A percentile compares a stretch with the other conserved stretches of the same genome.
Evolutionary conservation across 176 grass and related monocot species (phyloP).

Genomic region (Aegilops umbellulata): DNA sequence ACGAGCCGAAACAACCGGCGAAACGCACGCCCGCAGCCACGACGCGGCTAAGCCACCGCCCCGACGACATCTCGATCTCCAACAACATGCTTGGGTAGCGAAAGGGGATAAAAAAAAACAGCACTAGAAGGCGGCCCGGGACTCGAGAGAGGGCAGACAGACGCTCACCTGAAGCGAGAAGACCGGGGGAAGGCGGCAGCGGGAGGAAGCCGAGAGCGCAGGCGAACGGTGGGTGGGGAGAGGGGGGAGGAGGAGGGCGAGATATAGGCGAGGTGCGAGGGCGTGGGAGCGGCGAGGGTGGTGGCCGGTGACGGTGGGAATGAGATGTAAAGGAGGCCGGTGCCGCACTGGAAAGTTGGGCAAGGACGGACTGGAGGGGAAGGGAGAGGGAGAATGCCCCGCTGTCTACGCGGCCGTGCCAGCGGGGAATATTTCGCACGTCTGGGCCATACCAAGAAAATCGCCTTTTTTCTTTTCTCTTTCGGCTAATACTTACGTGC

Average conservation of each 20-base stretch:
- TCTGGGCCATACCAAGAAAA: background rate
- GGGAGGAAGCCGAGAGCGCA: conserved; percentile 32
- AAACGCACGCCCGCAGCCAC: background rate
- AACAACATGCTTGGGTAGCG: background rate
- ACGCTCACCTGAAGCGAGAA: conserved; percentile 32
- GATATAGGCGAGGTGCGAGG: conserved; percentile 28
- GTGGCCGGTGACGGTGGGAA: conserved; percentile 8
- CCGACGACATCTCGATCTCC: background rate
- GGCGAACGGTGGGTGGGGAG: conserved; percentile 25
- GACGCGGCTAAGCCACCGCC: background rate
- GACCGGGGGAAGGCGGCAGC: conserved; percentile 10
- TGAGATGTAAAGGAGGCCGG: conserved; percentile 40
- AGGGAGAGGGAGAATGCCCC: background rate
- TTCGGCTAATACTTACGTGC: background rate
- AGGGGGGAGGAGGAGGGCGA: background rate
- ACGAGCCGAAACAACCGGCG: background rate
- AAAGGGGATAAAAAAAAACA: background rate
- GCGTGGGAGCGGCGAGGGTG: conserved; percentile 26
- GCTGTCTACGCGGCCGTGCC: conserved; percentile 36
- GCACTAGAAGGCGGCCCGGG: background rate
- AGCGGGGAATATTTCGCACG: conserved; percentile 35
- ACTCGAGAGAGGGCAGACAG: background rate
- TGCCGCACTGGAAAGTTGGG: conserved; percentile 54
- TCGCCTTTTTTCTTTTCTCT: background rate
- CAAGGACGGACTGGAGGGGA: background rate